These are phyloP conservation scores for Hemileia vastatrix DNA, from an alignment of 1,284 basidiomycete genomes.

Conservation along the genomic window DNA sequence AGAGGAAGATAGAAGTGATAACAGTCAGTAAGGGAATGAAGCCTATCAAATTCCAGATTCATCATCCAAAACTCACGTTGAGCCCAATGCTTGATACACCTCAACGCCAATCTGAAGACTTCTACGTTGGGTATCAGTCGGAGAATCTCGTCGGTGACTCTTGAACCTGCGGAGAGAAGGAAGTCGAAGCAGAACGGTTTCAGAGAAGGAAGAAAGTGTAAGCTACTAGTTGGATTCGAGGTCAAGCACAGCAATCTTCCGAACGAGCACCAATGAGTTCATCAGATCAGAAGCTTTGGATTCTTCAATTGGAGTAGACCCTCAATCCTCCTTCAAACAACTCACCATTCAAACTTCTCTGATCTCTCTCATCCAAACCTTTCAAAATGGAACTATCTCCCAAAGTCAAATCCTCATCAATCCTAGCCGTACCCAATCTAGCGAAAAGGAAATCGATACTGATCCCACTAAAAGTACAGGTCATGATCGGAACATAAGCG, in stretches of 20 bases:
- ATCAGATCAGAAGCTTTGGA: no score
- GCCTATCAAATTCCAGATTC: no score
- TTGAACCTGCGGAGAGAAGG: conserved; percentile 26
- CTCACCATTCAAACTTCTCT: no score
- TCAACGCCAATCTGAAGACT: conserved; percentile 40
- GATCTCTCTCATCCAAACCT: conserved; percentile 41
- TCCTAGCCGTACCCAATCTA: conserved; percentile 35
- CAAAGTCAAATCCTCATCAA: conserved; percentile 37
- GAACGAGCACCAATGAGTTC: background rate
- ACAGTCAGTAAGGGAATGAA: background rate
- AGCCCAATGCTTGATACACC: conserved; percentile 45
- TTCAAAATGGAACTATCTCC: conserved; percentile 39
- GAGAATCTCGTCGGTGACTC: conserved; percentile 43
- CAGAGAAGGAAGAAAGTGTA: background rate
- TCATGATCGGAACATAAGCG: conserved; percentile 40
- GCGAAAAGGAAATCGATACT: conserved; percentile 42
- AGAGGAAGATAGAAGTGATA: background rate
- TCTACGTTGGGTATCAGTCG: conserved; percentile 41
- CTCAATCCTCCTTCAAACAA: no score
- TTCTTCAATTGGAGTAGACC: no score
- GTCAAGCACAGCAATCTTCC: background rate
- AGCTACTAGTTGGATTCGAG: background rate
- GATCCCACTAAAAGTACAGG: conserved; percentile 39
- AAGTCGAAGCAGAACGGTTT: background rate
- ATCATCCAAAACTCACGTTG: no score